Evolutionary conservation across 2,329 filamentous ascomycete genomes (phyloP).

Genomic region (Colletotrichum sp.): DNA sequence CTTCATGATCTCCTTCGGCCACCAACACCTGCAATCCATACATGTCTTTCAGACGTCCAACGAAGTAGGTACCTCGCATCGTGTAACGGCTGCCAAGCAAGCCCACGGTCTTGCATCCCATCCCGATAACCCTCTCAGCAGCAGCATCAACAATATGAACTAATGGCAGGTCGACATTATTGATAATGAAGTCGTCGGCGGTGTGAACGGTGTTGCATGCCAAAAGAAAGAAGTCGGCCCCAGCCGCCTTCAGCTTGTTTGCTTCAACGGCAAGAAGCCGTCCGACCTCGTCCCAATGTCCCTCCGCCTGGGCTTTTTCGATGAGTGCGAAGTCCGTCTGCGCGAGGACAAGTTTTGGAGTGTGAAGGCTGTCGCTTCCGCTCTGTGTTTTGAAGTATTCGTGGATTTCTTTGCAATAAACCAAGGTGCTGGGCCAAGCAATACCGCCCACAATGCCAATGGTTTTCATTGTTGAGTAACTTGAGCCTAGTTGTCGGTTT

Average conservation of each 20-base stretch:
- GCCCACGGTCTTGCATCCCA: background rate
- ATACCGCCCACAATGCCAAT: background rate
- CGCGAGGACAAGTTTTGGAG: background rate
- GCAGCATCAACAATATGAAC: background rate
- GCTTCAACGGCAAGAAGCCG: background rate
- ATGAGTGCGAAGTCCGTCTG: background rate
- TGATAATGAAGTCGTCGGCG: background rate
- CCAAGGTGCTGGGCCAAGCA: background rate
- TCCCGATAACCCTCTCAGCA: background rate
- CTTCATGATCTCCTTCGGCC: background rate
- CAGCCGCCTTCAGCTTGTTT: background rate
- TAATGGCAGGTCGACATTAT: background rate
- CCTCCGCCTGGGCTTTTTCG: background rate
- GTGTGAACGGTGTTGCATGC: background rate
- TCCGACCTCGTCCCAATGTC: background rate
- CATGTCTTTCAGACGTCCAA: background rate
- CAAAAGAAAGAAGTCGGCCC: background rate
- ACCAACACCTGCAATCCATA: background rate
- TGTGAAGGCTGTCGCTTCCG: background rate
- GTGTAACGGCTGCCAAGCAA: background rate
- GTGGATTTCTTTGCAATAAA: background rate
- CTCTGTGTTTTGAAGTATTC: background rate
- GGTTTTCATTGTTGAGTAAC: background rate
- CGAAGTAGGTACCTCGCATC: background rate
- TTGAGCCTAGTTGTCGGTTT: background rate